Conservation (phyloP, 2,329 filamentous ascomycete species). For the Talaromyces pinophilus region DNA sequence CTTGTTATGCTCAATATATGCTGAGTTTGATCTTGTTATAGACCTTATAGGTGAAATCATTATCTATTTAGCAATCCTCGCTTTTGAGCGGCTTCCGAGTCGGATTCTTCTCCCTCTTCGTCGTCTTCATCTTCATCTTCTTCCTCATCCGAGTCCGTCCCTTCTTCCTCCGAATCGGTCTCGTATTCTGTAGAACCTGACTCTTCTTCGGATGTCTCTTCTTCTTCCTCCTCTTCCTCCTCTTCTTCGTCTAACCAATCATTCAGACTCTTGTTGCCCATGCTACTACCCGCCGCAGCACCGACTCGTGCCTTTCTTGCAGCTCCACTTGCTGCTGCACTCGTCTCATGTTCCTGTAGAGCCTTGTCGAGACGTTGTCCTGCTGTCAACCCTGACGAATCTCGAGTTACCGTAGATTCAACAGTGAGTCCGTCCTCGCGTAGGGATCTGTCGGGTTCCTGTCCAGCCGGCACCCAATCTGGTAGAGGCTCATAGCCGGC, state of each 20-base stretch:
- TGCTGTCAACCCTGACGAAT: slow-evolving; percentile 39
- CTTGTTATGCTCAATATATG: background rate
- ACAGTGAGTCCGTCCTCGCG: slow-evolving; percentile 60
- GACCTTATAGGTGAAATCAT: background rate
- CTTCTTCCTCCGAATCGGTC: slow-evolving; percentile 41
- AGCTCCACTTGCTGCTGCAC: slow-evolving; percentile 28
- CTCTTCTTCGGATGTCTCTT: slow-evolving; percentile 52
- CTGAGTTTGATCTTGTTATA: background rate
- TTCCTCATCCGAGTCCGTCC: slow-evolving; percentile 42
- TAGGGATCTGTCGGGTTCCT: slow-evolving; percentile 75
- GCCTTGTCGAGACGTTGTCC: slow-evolving; percentile 47
- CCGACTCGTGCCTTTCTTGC: slow-evolving; percentile 27
- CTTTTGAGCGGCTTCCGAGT: slow-evolving; percentile 28
- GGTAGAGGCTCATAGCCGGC: slow-evolving; percentile 78
- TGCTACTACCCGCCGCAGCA: slow-evolving; percentile 50
- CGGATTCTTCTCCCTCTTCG: slow-evolving; percentile 47
- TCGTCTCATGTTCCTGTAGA: slow-evolving; percentile 44
- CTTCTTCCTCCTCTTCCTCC: slow-evolving; percentile 55
- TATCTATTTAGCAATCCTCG: slow-evolving; percentile 45
- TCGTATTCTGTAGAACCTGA: slow-evolving; percentile 50
- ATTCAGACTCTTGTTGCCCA: slow-evolving; percentile 70
- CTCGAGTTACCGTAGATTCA: slow-evolving; percentile 24
- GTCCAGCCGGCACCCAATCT: slow-evolving; percentile 77
- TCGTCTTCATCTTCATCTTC: slow-evolving; percentile 36
- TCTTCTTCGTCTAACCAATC: slow-evolving; percentile 76